Base-by-base conservation (phyloP, 352 stramenopile genomes). In the Detonula confervacea region DNA sequence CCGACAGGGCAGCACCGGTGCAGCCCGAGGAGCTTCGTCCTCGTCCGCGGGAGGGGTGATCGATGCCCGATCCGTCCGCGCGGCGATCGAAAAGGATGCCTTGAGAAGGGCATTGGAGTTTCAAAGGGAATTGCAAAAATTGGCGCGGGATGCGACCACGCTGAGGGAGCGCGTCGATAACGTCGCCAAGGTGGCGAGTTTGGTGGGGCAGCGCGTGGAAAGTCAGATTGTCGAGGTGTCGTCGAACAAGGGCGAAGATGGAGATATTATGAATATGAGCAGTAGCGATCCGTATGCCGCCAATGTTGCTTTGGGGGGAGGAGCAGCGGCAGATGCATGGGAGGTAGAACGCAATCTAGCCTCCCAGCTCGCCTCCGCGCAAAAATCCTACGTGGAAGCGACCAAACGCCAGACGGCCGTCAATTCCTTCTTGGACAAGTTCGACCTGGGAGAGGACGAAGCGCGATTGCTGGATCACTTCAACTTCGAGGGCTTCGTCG, bases 31-130 rank as follows among this genome's bases (percentile, higher is more conserved):
- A n/a, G n/a, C n/a, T n/a, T n/a, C n/a, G n/a, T n/a, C n/a, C 22
- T 52, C 18, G 18, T 47, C 35, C 20, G 5, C 33, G 11, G 54
- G 25, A n/a, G 42, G 42, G 1, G 20, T 68, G 9, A 83, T 94
- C n/a, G 89, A 94, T 72, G 80, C 87, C 24, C 52, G 80, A 49
- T 89, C 76, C 24, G 81, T 94, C 29, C 74, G 89, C 14, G 77
- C 84, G 1, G 87, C 87, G 12, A 92, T 94, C 59, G 89, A 94
- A 71, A 73, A 84, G 44, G 87, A 92, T 77, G 89, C 89, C 12
- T 49, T 94, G 9, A 73, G 82, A 46, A 85, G 90, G 39, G 89
- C 89, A 1, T 37, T 91, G 22, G 62, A 84, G 20, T 80, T 94
- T 47, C 82, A 92, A 76, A 30, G 56, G 20, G 74, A 94, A 71